Conservation (phyloP, 2,329 filamentous ascomycete species). For the Colletotrichum orbiculare region DNA sequence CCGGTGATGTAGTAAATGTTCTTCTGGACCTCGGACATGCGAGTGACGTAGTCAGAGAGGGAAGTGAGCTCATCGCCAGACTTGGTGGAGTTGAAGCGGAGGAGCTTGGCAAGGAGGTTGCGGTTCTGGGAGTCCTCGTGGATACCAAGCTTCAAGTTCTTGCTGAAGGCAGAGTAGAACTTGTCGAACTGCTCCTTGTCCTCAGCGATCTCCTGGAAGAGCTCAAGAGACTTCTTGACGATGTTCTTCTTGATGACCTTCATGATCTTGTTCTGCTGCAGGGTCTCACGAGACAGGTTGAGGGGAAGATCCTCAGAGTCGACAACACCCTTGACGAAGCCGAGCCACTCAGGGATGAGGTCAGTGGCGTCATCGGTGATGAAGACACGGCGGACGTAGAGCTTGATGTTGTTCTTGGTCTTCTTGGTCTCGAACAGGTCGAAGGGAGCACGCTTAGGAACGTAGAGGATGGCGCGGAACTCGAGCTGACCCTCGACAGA, state of each 20-base stretch:
- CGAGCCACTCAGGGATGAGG: constrained; percentile 98
- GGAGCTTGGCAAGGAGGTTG: constrained; percentile 90
- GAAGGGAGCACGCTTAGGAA: constrained; percentile 99
- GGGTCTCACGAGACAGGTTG: constrained; percentile 99
- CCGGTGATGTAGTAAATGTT: constrained; percentile 99
- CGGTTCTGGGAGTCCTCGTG: constrained; percentile 99
- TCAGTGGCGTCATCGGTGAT: constrained; percentile 99
- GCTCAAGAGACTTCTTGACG: constrained; percentile 99
- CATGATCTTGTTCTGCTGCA: constrained; percentile 99
- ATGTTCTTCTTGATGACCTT: constrained; percentile 99
- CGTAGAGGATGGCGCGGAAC: constrained; percentile 99
- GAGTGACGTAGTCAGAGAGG: constrained; percentile 95
- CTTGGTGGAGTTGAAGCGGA: constrained; percentile 99
- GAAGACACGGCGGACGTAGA: constrained; percentile 99
- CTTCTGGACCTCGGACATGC: constrained; percentile 99
- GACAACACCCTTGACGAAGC: constrained; percentile 99
- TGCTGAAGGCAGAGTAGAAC: constrained; percentile 99
- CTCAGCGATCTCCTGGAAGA: constrained; percentile 98
- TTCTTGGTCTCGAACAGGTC: constrained; percentile 99
- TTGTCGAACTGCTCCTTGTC: constrained; percentile 99
- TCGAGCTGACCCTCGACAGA: constrained; percentile 99
- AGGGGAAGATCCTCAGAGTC: constrained; percentile 99
- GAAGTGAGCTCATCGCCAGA: constrained; percentile 96
- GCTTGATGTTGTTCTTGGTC: constrained; percentile 99
- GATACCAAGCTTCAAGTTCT: constrained; percentile 99